phyloP scores from a whole-genome alignment of 495 filamentous ascomycete genomes.

The Penicillium nucicola region DNA sequence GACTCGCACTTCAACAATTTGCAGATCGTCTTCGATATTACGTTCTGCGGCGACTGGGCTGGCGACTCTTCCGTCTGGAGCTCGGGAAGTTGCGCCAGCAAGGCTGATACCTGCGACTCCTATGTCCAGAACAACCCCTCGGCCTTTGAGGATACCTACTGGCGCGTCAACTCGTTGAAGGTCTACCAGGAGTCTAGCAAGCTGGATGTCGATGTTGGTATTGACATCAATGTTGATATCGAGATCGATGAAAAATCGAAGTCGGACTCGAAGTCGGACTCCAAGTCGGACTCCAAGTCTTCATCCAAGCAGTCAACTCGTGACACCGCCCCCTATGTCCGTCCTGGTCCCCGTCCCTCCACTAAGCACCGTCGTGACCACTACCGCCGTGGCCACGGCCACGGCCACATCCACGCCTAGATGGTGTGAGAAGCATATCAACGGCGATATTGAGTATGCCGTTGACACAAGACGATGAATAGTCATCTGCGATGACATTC shows the following conservation, averaged over 20 bases:
- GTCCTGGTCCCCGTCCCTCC: neutral
- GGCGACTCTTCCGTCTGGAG: slow-evolving; percentile 37
- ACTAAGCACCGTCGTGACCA: slow-evolving; percentile 11
- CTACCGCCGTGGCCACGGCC: slow-evolving; percentile 1
- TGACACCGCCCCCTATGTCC: neutral
- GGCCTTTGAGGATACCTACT: slow-evolving; percentile 62
- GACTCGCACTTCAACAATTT: slow-evolving; percentile 57
- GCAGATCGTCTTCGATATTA: slow-evolving; percentile 66
- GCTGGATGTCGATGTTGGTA: neutral
- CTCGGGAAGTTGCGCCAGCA: slow-evolving; percentile 24
- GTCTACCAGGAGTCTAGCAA: slow-evolving; percentile 47
- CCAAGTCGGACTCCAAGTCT: too few relatives aligned
- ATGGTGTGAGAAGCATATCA: neutral
- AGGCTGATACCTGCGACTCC: slow-evolving; percentile 52
- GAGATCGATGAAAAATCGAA: neutral
- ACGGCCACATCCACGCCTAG: neutral
- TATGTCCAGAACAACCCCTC: slow-evolving; percentile 61
- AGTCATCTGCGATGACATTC: neutral
- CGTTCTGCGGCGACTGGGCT: slow-evolving; percentile 68
- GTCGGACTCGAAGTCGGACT: too few relatives aligned
- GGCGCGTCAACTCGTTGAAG: slow-evolving; percentile 62
- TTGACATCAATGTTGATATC: neutral
- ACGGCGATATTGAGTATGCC: too few relatives aligned
- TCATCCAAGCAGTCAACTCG: too few relatives aligned
- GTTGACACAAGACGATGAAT: neutral